These are phyloP conservation scores for Tetrapisispora iriomotensis DNA, from an alignment of 805 yeast species.

Conservation along the genomic window DNA sequence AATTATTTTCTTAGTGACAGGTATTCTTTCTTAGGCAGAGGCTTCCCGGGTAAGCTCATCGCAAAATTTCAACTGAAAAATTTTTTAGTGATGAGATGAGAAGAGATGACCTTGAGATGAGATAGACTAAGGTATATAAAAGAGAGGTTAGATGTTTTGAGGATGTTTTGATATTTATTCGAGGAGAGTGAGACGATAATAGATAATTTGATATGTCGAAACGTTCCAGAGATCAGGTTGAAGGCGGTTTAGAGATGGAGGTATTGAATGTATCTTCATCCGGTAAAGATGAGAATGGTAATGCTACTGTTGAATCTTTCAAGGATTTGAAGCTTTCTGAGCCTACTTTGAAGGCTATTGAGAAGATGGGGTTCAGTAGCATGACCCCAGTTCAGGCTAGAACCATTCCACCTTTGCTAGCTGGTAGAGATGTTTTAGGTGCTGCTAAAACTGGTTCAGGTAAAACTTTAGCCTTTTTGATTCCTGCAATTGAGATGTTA, in stretches of 20 bases:
- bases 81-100: slow-evolving; percentile 11
- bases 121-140: background rate
- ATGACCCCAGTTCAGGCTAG: slow-evolving; percentile 95
- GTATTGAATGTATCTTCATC: slow-evolving; percentile 1
- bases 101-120: slow-evolving; percentile 15
- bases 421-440: slow-evolving; percentile 95
- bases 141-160: background rate
- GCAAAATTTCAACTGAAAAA: background rate
- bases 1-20: no score
- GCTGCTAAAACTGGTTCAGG: slow-evolving; percentile 99
- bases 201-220: slow-evolving; percentile 7
- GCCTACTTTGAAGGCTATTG: slow-evolving; percentile 73
- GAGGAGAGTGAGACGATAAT: background rate
- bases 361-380: slow-evolving; percentile 77
- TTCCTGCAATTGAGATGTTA: slow-evolving; percentile 91
- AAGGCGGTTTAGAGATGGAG: slow-evolving; percentile 2
- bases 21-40: background rate
- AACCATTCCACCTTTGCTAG: slow-evolving; percentile 91
- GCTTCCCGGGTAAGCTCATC: background rate
- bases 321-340: slow-evolving; percentile 58
- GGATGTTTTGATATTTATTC: no score
- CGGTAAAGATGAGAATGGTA: slow-evolving; percentile 6
- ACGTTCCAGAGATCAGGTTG: slow-evolving; percentile 13
- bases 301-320: slow-evolving; percentile 18
- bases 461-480: slow-evolving; percentile 87